phyloP scores from a whole-genome alignment of 306 rosid genomes.

The Castanea crenata region DNA sequence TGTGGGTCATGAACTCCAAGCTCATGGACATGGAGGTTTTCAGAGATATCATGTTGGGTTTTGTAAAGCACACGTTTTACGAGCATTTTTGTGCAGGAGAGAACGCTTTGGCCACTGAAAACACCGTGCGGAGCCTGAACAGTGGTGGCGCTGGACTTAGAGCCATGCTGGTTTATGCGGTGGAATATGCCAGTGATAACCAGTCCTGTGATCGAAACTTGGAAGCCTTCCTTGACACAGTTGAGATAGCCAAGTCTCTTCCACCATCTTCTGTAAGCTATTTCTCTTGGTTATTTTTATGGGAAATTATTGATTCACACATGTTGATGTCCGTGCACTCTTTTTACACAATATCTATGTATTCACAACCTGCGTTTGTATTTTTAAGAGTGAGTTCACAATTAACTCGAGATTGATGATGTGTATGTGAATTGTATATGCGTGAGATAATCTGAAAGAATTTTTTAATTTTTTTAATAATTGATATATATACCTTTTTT shows the following conservation, averaged over 20 bases:
- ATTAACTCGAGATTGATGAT: too few relatives aligned
- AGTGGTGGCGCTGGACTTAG: slow-evolving; percentile 49
- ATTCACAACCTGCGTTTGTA: too few relatives aligned
- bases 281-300: too few relatives aligned
- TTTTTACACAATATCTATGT: too few relatives aligned
- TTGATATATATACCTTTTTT: too few relatives aligned
- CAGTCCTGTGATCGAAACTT: slow-evolving; percentile 59
- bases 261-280: slow-evolving; percentile 74
- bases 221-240: slow-evolving; percentile 52
- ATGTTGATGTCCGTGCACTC: too few relatives aligned
- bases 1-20: slow-evolving; percentile 70
- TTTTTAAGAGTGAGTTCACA: too few relatives aligned
- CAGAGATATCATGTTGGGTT: slow-evolving; percentile 15
- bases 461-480: too few relatives aligned
- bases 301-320: too few relatives aligned
- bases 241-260: slow-evolving; percentile 55
- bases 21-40: slow-evolving; percentile 40
- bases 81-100: slow-evolving; percentile 87
- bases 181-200: slow-evolving; percentile 69
- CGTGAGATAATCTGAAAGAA: too few relatives aligned
- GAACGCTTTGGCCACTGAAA: slow-evolving; percentile 43
- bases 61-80: slow-evolving; percentile 42
- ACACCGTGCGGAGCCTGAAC: slow-evolving; percentile 35
- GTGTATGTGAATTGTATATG: too few relatives aligned
- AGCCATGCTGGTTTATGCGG: slow-evolving; percentile 77